Base-by-base conservation (phyloP, 345 rosid species). In the Theobroma cacao region DNA sequence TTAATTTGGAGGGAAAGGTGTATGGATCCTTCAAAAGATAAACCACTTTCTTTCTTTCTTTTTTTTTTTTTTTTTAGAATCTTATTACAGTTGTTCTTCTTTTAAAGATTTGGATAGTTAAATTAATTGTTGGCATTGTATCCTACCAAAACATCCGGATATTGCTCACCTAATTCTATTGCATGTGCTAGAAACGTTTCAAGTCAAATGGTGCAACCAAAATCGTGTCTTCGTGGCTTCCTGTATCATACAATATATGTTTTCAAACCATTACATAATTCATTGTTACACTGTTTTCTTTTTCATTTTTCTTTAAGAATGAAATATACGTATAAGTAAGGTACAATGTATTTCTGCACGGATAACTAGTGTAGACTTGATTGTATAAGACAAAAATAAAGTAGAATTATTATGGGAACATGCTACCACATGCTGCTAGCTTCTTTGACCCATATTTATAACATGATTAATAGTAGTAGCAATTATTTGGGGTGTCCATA, bases 161-260 rank as follows among this genome's bases (percentile, higher is more conserved):
- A 48, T 50, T 10, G 75, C 30, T 50, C 60, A 50, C 75, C 75
- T 50, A 71, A 71, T 31, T 70, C 36, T 65, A 45, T 47, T 45
- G 47, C 58, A 45, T 17, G 22, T 15, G 7, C 38, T 28, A 8
- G 5, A 15, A 24, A 68, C 5, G 52, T 43, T 43, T 11, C 53
- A 68, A 68, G 20, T 14, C 48, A 24, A 43, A 68, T 41, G 34
- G 30, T 7, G 65, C 36, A 60, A 60, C 13, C 65, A 28, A 26
- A 24, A 24, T 58, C 14, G 5, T 52, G 24, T 52, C 24, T 20
- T 58, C 31, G 17, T 58, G 33, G 62, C 33, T 58, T 58, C 33
- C 9, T 28, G 30, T 12, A 1, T 28, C 13, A 13, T 9, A 22
- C 30, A 60, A 60, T 28, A 28, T 28, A 60, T 4, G 20, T 28